phyloP scores from a whole-genome alignment of 2,329 filamentous ascomycete species.

The Camptophora hylomeconis region DNA sequence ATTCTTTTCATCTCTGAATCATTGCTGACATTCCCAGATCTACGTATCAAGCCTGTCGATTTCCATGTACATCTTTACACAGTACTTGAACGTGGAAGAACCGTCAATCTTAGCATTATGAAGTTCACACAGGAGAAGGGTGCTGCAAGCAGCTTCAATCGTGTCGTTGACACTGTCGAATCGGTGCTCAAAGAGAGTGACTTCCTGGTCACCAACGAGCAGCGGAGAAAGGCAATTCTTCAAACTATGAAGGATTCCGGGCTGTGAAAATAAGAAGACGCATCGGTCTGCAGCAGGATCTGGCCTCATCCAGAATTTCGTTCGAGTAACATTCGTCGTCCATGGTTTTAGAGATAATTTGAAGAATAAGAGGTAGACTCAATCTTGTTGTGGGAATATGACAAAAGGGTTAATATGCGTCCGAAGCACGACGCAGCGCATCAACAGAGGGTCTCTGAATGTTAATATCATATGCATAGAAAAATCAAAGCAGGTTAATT shows the following conservation, averaged over 20 bases:
- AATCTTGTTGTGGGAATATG: too few species aligned
- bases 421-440: too few species aligned
- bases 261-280: conserved; percentile 12
- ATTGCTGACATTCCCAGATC: conserved; percentile 37
- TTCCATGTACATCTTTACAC: conserved; percentile 82
- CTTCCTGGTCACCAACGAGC: conserved; percentile 55
- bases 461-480: too few species aligned
- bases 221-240: conserved; percentile 56
- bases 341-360: too few species aligned
- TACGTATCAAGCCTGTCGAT: conserved; percentile 74
- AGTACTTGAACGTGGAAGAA: conserved; percentile 72
- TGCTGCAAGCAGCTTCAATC: conserved; percentile 80
- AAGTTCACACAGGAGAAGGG: conserved; percentile 82
- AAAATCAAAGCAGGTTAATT: too few species aligned
- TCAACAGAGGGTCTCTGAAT: too few species aligned
- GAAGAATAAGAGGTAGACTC: too few species aligned
- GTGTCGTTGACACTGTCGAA: conserved; percentile 65
- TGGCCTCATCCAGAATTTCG: too few species aligned
- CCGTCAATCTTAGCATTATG: conserved; percentile 63
- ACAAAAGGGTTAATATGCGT: too few species aligned
- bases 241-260: conserved; percentile 17
- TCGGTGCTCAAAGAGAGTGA: conserved; percentile 51
- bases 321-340: too few species aligned
- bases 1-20: conserved; percentile 9
- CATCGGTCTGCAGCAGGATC: neutral